phyloP scores from a whole-genome alignment of 2,329 filamentous ascomycete genomes.

The Stemphylium vesicarium region DNA sequence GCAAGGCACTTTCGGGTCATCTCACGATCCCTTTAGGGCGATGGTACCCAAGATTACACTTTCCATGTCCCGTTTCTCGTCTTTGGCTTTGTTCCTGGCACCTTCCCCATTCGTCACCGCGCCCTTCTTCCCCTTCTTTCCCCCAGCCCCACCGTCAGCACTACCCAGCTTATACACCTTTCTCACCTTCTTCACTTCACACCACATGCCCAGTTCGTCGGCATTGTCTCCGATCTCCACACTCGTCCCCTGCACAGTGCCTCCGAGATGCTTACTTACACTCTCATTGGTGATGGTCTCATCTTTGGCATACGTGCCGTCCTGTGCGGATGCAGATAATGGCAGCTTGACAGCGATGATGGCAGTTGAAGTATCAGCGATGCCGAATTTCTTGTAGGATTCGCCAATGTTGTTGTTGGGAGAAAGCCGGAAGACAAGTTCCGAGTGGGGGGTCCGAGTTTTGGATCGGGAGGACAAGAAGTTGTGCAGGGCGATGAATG shows the following conservation, averaged over 20 bases:
- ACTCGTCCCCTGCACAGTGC: slow-evolving; percentile 33
- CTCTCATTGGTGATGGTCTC: slow-evolving; percentile 27
- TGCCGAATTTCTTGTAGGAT: slow-evolving; percentile 86
- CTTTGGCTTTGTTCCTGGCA: slow-evolving; percentile 43
- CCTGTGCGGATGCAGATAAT: background rate
- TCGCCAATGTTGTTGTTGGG: slow-evolving; percentile 91
- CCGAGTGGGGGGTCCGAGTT: slow-evolving; percentile 86
- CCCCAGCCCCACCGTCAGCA: slow-evolving; percentile 52
- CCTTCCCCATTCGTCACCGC: slow-evolving; percentile 26
- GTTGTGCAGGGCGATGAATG: slow-evolving; percentile 77
- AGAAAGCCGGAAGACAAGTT: slow-evolving; percentile 81
- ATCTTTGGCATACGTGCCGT: background rate
- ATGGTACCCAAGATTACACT: slow-evolving; percentile 75
- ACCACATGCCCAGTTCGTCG: slow-evolving; percentile 59
- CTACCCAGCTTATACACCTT: slow-evolving; percentile 85
- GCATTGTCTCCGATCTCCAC: slow-evolving; percentile 29
- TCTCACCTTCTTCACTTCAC: slow-evolving; percentile 66
- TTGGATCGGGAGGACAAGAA: slow-evolving; percentile 64
- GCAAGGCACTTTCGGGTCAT: background rate
- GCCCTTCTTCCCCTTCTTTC: slow-evolving; percentile 45
- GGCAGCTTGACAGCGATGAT: slow-evolving; percentile 85
- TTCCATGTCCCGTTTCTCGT: slow-evolving; percentile 66
- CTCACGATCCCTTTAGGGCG: slow-evolving; percentile 70
- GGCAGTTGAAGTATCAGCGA: slow-evolving; percentile 71
- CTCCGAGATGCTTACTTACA: slow-evolving; percentile 36